A percentile compares a stretch with the other conserved stretches of the same genome.
These are phyloP conservation scores for Beauveria sp. DNA, from an alignment of 2,329 filamentous ascomycete genomes.

Conservation along the genomic window DNA sequence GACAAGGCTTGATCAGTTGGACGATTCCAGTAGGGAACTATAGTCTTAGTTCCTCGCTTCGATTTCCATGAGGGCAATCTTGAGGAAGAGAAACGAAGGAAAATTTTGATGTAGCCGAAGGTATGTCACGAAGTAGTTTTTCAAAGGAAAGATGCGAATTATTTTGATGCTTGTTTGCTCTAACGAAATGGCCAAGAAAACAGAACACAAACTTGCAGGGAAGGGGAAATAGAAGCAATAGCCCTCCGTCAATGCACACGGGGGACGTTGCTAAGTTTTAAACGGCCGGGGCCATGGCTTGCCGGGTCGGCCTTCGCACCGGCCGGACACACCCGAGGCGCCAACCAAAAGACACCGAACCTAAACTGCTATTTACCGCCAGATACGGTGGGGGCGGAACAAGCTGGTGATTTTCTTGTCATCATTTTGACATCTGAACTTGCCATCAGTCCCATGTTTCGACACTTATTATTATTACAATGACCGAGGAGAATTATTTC, in stretches of 20 bases:
- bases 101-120: background rate
- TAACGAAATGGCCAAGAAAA: background rate
- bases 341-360: background rate
- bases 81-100: too few species aligned
- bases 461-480: too few species aligned
- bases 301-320: background rate
- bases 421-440: background rate
- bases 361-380: background rate
- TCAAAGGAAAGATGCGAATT: background rate
- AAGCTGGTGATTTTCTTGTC: background rate
- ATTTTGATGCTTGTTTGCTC: background rate
- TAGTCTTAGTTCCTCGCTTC: too few species aligned
- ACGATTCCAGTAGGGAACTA: too few species aligned
- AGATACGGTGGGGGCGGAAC: too few species aligned
- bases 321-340: background rate
- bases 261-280: background rate
- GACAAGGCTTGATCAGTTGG: too few species aligned
- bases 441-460: too few species aligned
- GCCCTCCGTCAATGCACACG: background rate
- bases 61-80: too few species aligned
- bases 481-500: too few species aligned
- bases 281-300: background rate
- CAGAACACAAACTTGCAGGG: background rate
- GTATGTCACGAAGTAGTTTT: background rate
- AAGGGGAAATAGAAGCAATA: background rate